These are phyloP conservation scores for Hansenula sp. DNA, from an alignment of 1,139 yeast genomes.

Conservation along the genomic window DNA sequence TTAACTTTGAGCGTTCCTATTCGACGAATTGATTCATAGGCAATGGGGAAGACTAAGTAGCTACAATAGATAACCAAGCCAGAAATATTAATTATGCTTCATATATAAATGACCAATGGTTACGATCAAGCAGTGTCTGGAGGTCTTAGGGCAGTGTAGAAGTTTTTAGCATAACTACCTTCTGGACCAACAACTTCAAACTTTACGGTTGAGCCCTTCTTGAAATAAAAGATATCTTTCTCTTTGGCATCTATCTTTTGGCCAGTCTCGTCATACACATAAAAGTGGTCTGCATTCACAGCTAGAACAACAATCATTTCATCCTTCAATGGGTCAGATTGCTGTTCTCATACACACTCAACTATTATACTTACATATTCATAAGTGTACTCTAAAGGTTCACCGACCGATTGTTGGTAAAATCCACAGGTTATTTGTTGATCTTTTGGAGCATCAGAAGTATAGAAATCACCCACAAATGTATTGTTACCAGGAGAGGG, in stretches of 20 bases:
- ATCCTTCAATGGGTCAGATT: conserved; percentile 23
- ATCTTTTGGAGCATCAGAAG: conserved; percentile 54
- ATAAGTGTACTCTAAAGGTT: conserved; percentile 59
- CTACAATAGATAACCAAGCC: no score
- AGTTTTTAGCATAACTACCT: conserved; percentile 56
- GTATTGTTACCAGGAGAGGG: conserved; percentile 55
- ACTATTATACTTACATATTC: conserved; percentile 34
- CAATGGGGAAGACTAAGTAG: no score
- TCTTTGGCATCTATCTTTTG: conserved; percentile 50
- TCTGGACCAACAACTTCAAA: conserved; percentile 49
- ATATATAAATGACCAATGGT: no score
- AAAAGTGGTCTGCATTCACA: conserved; percentile 55
- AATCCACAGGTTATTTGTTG: conserved; percentile 61
- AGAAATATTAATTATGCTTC: background rate
- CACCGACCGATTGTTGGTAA: conserved; percentile 63
- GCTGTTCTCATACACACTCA: no score
- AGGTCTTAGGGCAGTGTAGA: conserved; percentile 63
- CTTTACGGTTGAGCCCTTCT: conserved; percentile 62
- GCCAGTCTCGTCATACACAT: conserved; percentile 54
- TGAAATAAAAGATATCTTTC: conserved; percentile 67
- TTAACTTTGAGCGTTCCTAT: no score
- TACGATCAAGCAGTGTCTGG: conserved; percentile 26
- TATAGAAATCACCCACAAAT: conserved; percentile 59
- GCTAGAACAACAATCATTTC: conserved; percentile 69
- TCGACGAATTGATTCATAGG: no score